phyloP scores from a whole-genome alignment of 441 rosid genomes.

The Isatis lusitanica region DNA sequence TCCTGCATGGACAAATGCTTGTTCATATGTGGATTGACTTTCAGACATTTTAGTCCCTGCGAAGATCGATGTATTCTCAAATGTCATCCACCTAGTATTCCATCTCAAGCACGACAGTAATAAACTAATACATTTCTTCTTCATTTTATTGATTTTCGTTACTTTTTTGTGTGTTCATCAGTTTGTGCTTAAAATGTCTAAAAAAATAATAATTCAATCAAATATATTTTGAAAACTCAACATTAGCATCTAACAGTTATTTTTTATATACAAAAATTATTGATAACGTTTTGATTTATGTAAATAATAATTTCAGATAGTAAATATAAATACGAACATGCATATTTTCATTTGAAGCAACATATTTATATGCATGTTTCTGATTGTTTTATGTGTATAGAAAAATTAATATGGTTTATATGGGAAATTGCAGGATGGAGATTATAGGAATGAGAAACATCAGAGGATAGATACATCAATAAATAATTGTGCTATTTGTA shows the following conservation, averaged over 20 bases:
- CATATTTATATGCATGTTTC: not conserved
- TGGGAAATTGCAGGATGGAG: not conserved
- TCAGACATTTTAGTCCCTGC: not conserved
- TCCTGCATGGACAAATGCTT: not conserved
- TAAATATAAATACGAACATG: too few relatives aligned
- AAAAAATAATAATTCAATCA: too few relatives aligned
- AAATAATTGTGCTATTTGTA: too few relatives aligned
- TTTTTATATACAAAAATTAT: too few relatives aligned
- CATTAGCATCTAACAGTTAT: too few relatives aligned
- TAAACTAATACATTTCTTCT: not conserved
- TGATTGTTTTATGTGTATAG: not conserved
- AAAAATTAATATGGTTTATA: not conserved
- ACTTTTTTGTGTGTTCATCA: not conserved
- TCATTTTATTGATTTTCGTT: not conserved
- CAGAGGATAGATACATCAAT: too few relatives aligned
- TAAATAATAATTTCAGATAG: too few relatives aligned
- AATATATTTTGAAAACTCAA: too few relatives aligned
- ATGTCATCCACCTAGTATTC: not conserved
- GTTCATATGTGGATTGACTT: not conserved
- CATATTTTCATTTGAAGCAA: too few relatives aligned
- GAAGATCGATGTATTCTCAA: not conserved
- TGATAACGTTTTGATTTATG: too few relatives aligned
- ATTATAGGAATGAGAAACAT: not conserved
- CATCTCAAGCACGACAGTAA: not conserved
- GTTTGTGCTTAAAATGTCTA: not conserved